These are phyloP conservation scores for Diaporthe sp. DNA, from an alignment of 2,329 filamentous ascomycete genomes.

Conservation along the genomic window DNA sequence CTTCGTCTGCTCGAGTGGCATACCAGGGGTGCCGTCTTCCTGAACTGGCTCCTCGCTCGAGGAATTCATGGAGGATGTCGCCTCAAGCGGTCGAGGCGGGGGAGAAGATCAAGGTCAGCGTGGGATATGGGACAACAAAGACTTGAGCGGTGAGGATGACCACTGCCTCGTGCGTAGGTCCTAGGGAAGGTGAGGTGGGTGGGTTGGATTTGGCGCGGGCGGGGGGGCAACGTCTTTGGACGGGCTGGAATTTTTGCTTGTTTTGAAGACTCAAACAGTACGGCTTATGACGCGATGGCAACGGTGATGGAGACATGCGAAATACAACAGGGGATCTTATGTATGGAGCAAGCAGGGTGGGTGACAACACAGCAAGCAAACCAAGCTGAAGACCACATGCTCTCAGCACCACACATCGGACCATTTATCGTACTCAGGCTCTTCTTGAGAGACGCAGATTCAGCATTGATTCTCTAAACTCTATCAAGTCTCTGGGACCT, in stretches of 20 bases:
- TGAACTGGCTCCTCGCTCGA: background rate
- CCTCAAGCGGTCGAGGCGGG: background rate
- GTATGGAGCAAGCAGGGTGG: background rate
- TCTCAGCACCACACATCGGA: background rate
- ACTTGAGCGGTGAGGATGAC: background rate
- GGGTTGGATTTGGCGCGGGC: background rate
- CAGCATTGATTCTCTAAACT: slow-evolving; percentile 3
- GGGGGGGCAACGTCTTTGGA: background rate
- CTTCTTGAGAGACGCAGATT: background rate
- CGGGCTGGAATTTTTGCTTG: background rate
- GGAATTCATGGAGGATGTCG: background rate
- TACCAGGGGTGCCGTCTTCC: slow-evolving; percentile 5
- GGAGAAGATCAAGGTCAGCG: background rate
- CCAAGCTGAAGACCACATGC: background rate
- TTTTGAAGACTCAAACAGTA: background rate
- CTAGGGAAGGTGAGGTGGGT: background rate
- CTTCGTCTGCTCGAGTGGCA: background rate
- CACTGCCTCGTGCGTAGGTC: background rate
- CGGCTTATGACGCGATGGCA: background rate
- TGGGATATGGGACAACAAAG: no score
- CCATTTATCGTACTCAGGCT: background rate
- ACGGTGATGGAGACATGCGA: background rate
- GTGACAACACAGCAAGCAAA: background rate
- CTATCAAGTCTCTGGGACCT: background rate
- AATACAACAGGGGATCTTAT: background rate